A percentile compares a stretch with the other conserved stretches of the same genome.
Evolutionary conservation across 1,139 yeast genomes (phyloP).

Genomic region (Hansenula sp.): DNA sequence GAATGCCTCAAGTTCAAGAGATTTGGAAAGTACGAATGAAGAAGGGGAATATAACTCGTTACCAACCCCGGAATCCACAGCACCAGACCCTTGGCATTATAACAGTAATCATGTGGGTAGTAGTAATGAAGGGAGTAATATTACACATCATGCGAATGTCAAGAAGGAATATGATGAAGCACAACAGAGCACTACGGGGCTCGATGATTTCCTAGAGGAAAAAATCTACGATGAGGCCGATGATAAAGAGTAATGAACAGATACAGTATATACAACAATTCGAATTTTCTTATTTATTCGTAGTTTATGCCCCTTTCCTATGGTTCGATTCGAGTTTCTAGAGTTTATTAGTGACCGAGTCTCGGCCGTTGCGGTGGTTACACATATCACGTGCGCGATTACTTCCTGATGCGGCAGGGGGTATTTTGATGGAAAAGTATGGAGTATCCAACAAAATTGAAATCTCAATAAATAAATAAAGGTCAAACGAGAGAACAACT

Average conservation of each 20-base stretch:
- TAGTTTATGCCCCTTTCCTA: too few relatives aligned
- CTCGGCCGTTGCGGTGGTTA: too few relatives aligned
- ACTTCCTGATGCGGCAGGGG: too few relatives aligned
- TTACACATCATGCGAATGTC: neutral
- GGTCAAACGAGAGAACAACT: too few relatives aligned
- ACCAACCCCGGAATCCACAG: slow-evolving; percentile 25
- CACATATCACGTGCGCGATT: too few relatives aligned
- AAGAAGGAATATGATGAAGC: neutral
- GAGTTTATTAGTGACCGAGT: too few relatives aligned
- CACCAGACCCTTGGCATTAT: slow-evolving; percentile 4
- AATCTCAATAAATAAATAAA: too few relatives aligned
- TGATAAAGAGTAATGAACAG: neutral
- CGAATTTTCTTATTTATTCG: too few relatives aligned
- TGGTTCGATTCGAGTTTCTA: too few relatives aligned
- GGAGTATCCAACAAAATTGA: too few relatives aligned
- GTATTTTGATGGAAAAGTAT: too few relatives aligned
- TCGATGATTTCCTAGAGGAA: slow-evolving; percentile 1
- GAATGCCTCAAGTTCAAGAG: neutral
- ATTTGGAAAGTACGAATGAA: neutral
- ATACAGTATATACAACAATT: too few relatives aligned
- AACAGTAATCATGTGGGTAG: neutral
- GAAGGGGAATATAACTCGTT: slow-evolving; percentile 14
- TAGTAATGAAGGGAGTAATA: neutral
- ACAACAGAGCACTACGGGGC: neutral
- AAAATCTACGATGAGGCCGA: neutral